Evolutionary conservation across 176 grass and related monocot genomes (phyloP).

Genomic region (Pharus latifolius): DNA sequence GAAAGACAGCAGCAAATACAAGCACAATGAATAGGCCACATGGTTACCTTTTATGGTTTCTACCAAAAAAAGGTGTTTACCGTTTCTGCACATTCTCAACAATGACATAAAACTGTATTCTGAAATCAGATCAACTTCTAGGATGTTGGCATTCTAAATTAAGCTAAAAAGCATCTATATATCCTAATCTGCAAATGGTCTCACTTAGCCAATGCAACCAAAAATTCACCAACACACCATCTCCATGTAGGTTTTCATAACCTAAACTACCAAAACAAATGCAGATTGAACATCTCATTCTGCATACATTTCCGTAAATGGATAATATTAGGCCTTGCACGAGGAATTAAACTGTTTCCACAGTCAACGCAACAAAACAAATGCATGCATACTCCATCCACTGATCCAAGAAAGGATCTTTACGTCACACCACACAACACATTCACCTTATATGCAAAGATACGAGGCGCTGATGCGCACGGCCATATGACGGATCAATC

Average conservation of each 20-base stretch:
- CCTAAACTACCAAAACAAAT: neutral
- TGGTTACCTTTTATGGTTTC: neutral
- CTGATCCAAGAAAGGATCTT: neutral
- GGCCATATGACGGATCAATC: slow-evolving; percentile 31
- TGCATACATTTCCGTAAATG: neutral
- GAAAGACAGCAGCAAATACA: neutral
- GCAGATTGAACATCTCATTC: neutral
- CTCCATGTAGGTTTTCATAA: neutral
- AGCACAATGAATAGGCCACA: neutral
- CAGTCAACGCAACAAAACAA: neutral
- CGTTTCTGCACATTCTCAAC: neutral
- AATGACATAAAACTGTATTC: neutral
- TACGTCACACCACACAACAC: neutral
- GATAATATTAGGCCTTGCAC: neutral
- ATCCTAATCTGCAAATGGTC: neutral
- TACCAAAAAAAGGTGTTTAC: neutral
- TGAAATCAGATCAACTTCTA: neutral
- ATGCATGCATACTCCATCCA: neutral
- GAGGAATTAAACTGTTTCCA: neutral
- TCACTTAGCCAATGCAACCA: neutral
- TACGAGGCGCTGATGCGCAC: slow-evolving; percentile 35
- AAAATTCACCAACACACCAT: neutral
- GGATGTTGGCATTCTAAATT: no score
- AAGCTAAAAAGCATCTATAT: no score
- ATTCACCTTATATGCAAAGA: slow-evolving; percentile 37